These are phyloP conservation scores for Pleurotus cornucopiae DNA, from an alignment of 768 basidiomycete species.

Conservation along the genomic window DNA sequence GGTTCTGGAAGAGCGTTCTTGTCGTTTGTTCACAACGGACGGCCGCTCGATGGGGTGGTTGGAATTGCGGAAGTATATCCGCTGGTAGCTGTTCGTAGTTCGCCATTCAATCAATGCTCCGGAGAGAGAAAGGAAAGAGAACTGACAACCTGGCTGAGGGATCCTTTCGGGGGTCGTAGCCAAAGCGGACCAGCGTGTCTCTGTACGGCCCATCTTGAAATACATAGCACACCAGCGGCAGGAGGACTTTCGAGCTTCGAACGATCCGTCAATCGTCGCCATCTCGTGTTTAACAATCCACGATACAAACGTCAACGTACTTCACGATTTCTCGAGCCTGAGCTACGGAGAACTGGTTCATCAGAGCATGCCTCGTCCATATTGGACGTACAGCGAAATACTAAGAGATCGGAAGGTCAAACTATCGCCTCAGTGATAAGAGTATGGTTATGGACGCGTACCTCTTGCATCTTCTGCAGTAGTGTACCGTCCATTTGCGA, in stretches of 20 bases:
- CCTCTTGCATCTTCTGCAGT: slow-evolving; percentile 51
- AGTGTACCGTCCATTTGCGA: slow-evolving; percentile 51
- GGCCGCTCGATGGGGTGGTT: slow-evolving; percentile 77
- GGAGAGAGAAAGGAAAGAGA: background rate
- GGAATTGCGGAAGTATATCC: slow-evolving; percentile 85
- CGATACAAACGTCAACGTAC: slow-evolving; percentile 36
- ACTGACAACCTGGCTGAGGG: slow-evolving; percentile 73
- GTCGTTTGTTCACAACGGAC: slow-evolving; percentile 67
- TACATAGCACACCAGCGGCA: slow-evolving; percentile 81
- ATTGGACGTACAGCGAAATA: slow-evolving; percentile 72
- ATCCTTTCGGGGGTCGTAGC: slow-evolving; percentile 85
- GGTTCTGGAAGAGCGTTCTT: slow-evolving; percentile 38
- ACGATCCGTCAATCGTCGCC: background rate
- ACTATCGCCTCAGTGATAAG: too few species aligned
- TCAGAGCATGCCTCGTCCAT: slow-evolving; percentile 85
- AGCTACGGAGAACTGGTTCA: slow-evolving; percentile 70
- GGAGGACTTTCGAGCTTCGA: slow-evolving; percentile 70
- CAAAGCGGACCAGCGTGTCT: slow-evolving; percentile 80
- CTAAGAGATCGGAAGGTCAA: slow-evolving; percentile 27
- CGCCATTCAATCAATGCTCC: background rate
- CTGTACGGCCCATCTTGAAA: slow-evolving; percentile 95
- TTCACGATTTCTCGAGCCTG: slow-evolving; percentile 74
- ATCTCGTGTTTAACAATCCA: background rate
- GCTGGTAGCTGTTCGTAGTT: slow-evolving; percentile 73
- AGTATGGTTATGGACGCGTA: slow-evolving; percentile 16